Evolutionary conservation across 257 asterid genomes (phyloP).

Genomic region (Catharanthus roseus): DNA sequence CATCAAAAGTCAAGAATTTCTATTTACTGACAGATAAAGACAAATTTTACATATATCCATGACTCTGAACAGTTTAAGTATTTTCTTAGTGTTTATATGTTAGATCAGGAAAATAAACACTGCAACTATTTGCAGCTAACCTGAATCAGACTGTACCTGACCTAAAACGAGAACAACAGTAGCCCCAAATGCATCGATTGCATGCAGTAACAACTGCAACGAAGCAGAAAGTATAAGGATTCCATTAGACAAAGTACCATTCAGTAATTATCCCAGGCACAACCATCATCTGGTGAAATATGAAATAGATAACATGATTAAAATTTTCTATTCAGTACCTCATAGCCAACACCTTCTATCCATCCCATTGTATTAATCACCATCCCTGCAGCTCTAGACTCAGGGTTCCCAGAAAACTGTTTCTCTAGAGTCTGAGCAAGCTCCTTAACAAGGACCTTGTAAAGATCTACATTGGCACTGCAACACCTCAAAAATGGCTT

Average conservation of each 20-base stretch:
- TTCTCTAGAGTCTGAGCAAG: slow-evolving; percentile 78
- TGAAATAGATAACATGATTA: slow-evolving; percentile 4
- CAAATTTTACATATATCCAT: neutral
- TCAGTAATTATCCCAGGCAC: neutral
- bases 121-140: neutral
- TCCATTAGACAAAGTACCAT: slow-evolving; percentile 3
- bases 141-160: slow-evolving; percentile 52
- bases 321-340: slow-evolving; percentile 41
- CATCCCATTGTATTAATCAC: slow-evolving; percentile 97
- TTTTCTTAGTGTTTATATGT: neutral
- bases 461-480: slow-evolving; percentile 86
- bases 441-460: slow-evolving; percentile 86
- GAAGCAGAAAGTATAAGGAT: slow-evolving; percentile 7
- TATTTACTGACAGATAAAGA: neutral
- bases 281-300: neutral
- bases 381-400: slow-evolving; percentile 97
- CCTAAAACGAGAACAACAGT: slow-evolving; percentile 90
- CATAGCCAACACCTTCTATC: slow-evolving; percentile 95
- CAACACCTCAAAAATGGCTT: slow-evolving; percentile 23
- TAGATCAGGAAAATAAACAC: neutral
- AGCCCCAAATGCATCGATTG: slow-evolving; percentile 77
- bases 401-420: slow-evolving; percentile 77
- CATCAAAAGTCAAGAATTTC: neutral
- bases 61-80: neutral
- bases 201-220: slow-evolving; percentile 85